These are phyloP conservation scores for Fusarium sp. DNA, from an alignment of 2,329 filamentous ascomycete species.

Conservation along the genomic window DNA sequence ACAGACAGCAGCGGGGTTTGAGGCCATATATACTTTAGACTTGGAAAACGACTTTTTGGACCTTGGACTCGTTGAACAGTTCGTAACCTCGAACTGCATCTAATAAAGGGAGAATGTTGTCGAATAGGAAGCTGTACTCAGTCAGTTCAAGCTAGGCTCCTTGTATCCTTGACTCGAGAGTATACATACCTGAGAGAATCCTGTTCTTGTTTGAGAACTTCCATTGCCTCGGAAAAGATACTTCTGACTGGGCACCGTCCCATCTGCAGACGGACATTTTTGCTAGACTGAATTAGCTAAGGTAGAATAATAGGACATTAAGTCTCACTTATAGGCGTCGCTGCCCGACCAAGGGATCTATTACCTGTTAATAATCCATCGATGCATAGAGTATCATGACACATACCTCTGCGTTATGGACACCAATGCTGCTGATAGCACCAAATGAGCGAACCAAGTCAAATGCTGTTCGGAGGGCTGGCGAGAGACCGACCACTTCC, in stretches of 20 bases:
- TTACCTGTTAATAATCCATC: not conserved
- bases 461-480: slow-evolving; percentile 75
- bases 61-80: slow-evolving; percentile 77
- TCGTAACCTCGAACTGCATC: slow-evolving; percentile 75
- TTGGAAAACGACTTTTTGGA: slow-evolving; percentile 76
- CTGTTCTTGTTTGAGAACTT: slow-evolving; percentile 72
- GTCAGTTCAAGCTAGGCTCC: not conserved
- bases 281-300: slow-evolving; percentile 54
- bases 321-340: slow-evolving; percentile 66
- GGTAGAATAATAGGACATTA: no score
- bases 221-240: slow-evolving; percentile 73
- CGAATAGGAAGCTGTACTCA: slow-evolving; percentile 74
- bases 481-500: slow-evolving; percentile 78
- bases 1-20: fast-evolving
- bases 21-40: not conserved
- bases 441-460: slow-evolving; percentile 78
- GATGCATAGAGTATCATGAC: fast-evolving
- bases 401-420: slow-evolving; percentile 76
- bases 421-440: slow-evolving; percentile 78
- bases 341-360: slow-evolving; percentile 74
- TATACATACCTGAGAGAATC: slow-evolving; percentile 69
- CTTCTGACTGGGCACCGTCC: slow-evolving; percentile 79
- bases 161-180: not conserved
- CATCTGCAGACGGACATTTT: slow-evolving; percentile 81
- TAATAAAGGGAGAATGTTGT: slow-evolving; percentile 76